A percentile compares a stretch with the other conserved stretches of the same genome.
Evolutionary conservation across 1,139 yeast species (phyloP).

Genomic region (Sugiyamaella paludigena): DNA sequence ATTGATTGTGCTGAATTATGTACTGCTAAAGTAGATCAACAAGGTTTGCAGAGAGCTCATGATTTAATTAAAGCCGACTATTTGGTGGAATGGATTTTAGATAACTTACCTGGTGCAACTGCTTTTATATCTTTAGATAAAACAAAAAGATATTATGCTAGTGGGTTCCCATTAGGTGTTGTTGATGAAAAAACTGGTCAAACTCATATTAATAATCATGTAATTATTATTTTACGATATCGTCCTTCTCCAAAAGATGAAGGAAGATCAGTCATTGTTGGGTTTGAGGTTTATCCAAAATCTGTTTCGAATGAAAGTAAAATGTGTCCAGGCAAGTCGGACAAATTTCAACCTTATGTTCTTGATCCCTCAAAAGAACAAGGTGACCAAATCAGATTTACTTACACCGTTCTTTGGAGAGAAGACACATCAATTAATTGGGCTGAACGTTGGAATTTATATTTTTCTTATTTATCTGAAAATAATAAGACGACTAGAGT

Average conservation of each 20-base stretch:
- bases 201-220: constrained; percentile 61
- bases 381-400: constrained; percentile 55
- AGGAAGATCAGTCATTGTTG: constrained; percentile 65
- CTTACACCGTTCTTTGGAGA: constrained; percentile 87
- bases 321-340: constrained; percentile 30
- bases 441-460: constrained; percentile 72
- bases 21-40: constrained; percentile 53
- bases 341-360: constrained; percentile 23
- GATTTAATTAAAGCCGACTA: constrained; percentile 66
- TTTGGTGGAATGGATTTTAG: constrained; percentile 80
- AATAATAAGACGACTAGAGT: constrained; percentile 9
- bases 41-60: constrained; percentile 55
- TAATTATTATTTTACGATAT: constrained; percentile 74
- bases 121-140: constrained; percentile 66
- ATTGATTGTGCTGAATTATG: constrained; percentile 65
- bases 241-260: constrained; percentile 47
- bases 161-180: constrained; percentile 85
- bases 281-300: constrained; percentile 87
- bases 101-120: constrained; percentile 87
- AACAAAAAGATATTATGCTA: constrained; percentile 67
- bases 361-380: constrained; percentile 33
- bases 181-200: constrained; percentile 45
- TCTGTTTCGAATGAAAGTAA: constrained; percentile 56
- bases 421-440: constrained; percentile 71
- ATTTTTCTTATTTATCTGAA: constrained; percentile 46